Base-by-base conservation (phyloP, 495 filamentous ascomycete species). In the Sporormia fimetaria region DNA sequence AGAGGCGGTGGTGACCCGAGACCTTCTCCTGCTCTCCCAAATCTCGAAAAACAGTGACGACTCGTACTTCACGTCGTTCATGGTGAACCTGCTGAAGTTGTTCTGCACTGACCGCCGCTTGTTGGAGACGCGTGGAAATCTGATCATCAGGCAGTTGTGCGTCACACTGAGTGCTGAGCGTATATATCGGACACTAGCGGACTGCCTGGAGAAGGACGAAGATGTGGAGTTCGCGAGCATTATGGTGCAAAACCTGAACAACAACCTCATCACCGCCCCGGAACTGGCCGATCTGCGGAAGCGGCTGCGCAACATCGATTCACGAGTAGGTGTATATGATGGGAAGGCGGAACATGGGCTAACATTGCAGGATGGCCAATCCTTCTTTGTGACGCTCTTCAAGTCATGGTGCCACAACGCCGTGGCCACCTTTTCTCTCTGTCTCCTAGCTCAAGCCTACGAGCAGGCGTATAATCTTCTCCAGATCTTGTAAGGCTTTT, bases 161-260 rank as follows among this genome's bases (percentile, higher is more conserved):
- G 71, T 88, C 34, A 94, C 81, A 46, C 65, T 99, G 21, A 92
- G 87, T 46, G 78, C 92, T 0, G 92, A 96, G 58, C 75, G 87
- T 34, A 99, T 99, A 42, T 99, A 95, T 57, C 80, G 92, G 21
- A 96, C 87, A 3, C 63, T 99, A 34, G 92, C 92, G 31, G 92
- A 96, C 47, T 94, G 90, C 59, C 78, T 99, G 5, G 92, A 96
- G 60, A 94, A 92, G 47, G 92, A 99, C 60, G 88, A 96, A 66
- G 90, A 99, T 57, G 71, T 95, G 22, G 92, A 96, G 57, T 99
- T 99, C 61, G 87, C 92, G 12, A 94, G 87, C 49, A 99, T 96
- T 52, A 99, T 99, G 92, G 86, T 99, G 18, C 92, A 96, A 56
- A 95, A 96, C 59, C 68, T 99, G 30, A 99, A 99, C 63, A 99